Conservation (phyloP, 2,329 filamentous ascomycete species). For the Dichotomopilus funicola region DNA sequence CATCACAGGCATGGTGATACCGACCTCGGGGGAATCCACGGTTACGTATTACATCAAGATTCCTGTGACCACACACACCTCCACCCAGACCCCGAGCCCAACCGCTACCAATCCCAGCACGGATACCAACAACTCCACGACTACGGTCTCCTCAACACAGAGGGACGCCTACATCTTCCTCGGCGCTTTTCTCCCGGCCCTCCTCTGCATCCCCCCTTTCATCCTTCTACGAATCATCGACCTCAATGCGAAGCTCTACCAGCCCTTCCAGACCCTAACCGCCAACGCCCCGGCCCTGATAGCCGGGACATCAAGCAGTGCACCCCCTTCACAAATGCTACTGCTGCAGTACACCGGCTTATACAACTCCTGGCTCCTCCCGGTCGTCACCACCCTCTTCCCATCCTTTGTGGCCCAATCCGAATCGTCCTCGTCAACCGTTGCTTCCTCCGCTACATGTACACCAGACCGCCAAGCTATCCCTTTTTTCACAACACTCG, state of each 20-base stretch:
- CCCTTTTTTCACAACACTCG: conserved; percentile 32
- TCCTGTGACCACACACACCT: too few species aligned
- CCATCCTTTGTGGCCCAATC: conserved; percentile 30
- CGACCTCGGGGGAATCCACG: conserved; percentile 18
- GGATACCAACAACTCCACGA: too few species aligned
- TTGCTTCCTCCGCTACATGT: background rate
- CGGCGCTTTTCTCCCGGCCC: conserved; percentile 37
- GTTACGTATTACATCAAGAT: conserved; percentile 15
- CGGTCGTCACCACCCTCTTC: conserved; percentile 25
- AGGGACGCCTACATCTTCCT: conserved; percentile 31
- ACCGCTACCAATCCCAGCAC: background rate
- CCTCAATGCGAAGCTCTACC: conserved; percentile 35
- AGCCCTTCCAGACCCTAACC: conserved; percentile 39
- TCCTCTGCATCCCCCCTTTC: conserved; percentile 34
- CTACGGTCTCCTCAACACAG: too few species aligned
- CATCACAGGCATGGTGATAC: conserved; percentile 18
- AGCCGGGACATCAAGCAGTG: conserved; percentile 26
- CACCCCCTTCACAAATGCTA: conserved; percentile 35
- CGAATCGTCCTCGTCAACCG: conserved; percentile 11
- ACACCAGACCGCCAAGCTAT: conserved; percentile 28
- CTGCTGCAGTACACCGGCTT: conserved; percentile 36
- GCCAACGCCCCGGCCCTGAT: conserved; percentile 6
- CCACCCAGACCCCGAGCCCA: background rate
- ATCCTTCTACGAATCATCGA: conserved; percentile 37
- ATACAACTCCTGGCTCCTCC: background rate